Evolutionary conservation across 2,329 filamentous ascomycete species (phyloP).

Genomic region (Capronia epimyces): DNA sequence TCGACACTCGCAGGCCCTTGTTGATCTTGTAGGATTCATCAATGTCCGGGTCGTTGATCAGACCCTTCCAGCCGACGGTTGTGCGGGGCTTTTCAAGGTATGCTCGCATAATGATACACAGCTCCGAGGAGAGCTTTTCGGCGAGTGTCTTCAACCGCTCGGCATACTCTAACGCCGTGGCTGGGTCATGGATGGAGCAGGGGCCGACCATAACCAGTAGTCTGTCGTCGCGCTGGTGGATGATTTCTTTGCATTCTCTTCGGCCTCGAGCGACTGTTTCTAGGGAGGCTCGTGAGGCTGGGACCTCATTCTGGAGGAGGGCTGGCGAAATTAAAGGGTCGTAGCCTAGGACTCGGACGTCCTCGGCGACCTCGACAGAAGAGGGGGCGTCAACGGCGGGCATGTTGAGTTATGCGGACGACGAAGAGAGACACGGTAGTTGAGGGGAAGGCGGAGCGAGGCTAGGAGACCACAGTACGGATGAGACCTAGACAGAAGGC

Average conservation of each 20-base stretch:
- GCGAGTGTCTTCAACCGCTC: conserved; percentile 72
- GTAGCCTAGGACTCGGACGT: conserved; percentile 67
- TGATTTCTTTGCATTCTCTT: conserved; percentile 56
- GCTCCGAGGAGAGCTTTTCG: conserved; percentile 80
- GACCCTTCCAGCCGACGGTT: conserved; percentile 96
- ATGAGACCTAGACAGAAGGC: background rate
- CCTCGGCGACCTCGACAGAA: conserved; percentile 24
- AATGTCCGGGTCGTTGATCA: conserved; percentile 98
- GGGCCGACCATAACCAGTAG: conserved; percentile 82
- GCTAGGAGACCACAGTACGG: background rate
- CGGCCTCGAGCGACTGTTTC: conserved; percentile 55
- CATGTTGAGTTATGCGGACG: conserved; percentile 54
- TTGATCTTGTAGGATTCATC: conserved; percentile 99
- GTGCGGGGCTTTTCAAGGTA: conserved; percentile 98
- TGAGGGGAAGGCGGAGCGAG: background rate
- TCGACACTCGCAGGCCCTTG: conserved; percentile 80
- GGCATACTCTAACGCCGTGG: conserved; percentile 88
- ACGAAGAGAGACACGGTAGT: conserved; percentile 40
- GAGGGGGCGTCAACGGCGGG: conserved; percentile 29
- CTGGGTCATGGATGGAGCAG: conserved; percentile 94
- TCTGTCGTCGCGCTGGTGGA: conserved; percentile 56
- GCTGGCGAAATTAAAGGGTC: conserved; percentile 90
- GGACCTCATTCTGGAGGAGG: conserved; percentile 90
- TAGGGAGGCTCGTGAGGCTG: conserved; percentile 44
- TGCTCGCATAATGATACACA: conserved; percentile 93